Base-by-base conservation (phyloP, 805 yeast genomes). In the Ogataea philodendri region DNA sequence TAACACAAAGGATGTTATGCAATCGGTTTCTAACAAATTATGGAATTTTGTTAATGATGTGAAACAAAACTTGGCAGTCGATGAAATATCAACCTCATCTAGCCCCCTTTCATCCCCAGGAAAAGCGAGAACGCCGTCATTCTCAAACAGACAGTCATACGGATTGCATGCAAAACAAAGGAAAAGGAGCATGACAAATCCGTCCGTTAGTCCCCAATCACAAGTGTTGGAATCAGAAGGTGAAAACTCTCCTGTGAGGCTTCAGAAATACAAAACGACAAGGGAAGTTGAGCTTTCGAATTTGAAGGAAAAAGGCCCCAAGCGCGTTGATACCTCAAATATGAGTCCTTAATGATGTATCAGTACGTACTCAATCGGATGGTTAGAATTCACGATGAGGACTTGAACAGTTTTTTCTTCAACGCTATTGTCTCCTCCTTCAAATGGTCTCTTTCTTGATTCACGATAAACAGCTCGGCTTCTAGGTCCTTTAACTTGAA, bases 361-460 rank as follows among this genome's bases (percentile, higher is more conserved):
- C n/a, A n/a, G n/a, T n/a, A n/a, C n/a, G n/a, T n/a, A n/a, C 28
- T 15, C 28, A 15, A 27, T 17, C 13, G 9, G 11, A 27, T 7
- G 15, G 11, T 11, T 3, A 26, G 15, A 6, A 16, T n/a, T 22
- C 21, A 30, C 6, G 29, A 32, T 6, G 35, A 27, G 1, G 39
- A 27, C 59, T 42, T 48, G 34, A 39, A 55, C 41, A 81, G 59
- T 48, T 74, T 74, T 55, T 81, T 82, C 60, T 81, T 81, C 54
- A 81, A 62, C 0, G 66, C 49, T 20, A 76, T 55, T 10, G 79
- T 74, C 40, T 70, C 78, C 15, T 77, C 82, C 52, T 77, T 81
- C 57, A 84, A 65, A 49, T 80, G 83, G 53, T 87, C 93, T 46
- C 94, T 72, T 60, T 87, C 96, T 60, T 86, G 90, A 51, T 78